These are phyloP conservation scores for Hansenula lynferdii DNA, from an alignment of 1,139 yeast species.

Conservation along the genomic window DNA sequence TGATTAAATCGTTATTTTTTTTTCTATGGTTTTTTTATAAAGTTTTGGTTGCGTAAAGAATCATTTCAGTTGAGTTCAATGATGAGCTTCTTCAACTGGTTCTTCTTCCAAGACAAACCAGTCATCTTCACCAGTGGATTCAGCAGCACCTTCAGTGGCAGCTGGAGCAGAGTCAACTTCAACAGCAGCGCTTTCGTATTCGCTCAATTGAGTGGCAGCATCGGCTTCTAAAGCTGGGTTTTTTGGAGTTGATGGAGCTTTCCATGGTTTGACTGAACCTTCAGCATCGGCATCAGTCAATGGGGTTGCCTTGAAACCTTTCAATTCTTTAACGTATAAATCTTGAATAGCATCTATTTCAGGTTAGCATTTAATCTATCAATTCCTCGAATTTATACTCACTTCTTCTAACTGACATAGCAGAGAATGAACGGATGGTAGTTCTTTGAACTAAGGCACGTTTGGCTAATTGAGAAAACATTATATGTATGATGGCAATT, in stretches of 20 bases:
- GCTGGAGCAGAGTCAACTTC: constrained; percentile 51
- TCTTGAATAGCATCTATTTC: constrained; percentile 84
- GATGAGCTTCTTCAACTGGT: constrained; percentile 51
- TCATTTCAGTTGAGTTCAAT: constrained; percentile 25
- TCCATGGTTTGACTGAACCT: constrained; percentile 77
- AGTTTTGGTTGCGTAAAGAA: background rate
- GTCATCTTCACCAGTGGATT: constrained; percentile 52
- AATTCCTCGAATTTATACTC: too few species aligned
- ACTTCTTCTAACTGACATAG: constrained; percentile 30
- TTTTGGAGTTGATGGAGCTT: constrained; percentile 68
- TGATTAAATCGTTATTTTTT: too few species aligned
- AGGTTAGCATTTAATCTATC: too few species aligned
- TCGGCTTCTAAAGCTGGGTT: constrained; percentile 71
- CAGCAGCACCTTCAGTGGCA: constrained; percentile 38
- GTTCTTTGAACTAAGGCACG: constrained; percentile 15
- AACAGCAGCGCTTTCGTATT: constrained; percentile 71
- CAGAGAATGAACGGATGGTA: constrained; percentile 31
- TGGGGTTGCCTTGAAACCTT: constrained; percentile 82
- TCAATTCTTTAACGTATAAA: constrained; percentile 81
- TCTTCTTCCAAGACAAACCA: constrained; percentile 84
- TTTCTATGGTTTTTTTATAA: background rate
- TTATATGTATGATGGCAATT: constrained; percentile 1
- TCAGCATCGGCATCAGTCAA: constrained; percentile 70
- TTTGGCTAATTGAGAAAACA: constrained; percentile 24
- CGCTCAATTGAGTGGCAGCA: constrained; percentile 64